phyloP scores from a whole-genome alignment of 2,329 filamentous ascomycete genomes.

The Fusarium pininemorale region DNA sequence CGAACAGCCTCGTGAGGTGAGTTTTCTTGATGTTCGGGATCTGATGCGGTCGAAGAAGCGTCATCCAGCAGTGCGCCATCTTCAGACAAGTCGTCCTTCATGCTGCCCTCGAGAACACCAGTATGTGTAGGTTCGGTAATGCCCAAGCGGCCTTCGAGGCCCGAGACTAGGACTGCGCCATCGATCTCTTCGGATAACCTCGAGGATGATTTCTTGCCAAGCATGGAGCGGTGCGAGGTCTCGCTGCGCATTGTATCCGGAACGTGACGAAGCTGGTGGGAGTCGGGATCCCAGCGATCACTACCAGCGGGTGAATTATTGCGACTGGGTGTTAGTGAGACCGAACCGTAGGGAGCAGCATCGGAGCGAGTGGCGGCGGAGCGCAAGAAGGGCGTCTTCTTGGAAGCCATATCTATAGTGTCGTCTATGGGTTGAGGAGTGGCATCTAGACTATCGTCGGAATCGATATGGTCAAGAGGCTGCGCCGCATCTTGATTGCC shows the following conservation, averaged over 20 bases:
- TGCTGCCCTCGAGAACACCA: slow-evolving; percentile 54
- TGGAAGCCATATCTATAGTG: slow-evolving; percentile 47
- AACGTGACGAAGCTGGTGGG: slow-evolving; percentile 48
- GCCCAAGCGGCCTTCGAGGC: slow-evolving; percentile 63
- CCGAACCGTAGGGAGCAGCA: slow-evolving; percentile 51
- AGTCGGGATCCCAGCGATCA: slow-evolving; percentile 45
- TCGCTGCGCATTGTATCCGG: slow-evolving; percentile 48
- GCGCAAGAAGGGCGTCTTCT: slow-evolving; percentile 50
- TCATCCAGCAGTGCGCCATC: slow-evolving; percentile 50
- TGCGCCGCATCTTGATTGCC: slow-evolving; percentile 19
- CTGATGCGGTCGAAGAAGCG: slow-evolving; percentile 53
- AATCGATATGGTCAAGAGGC: slow-evolving; percentile 9
- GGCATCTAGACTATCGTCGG: slow-evolving; percentile 39
- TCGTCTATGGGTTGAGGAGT: slow-evolving; percentile 23
- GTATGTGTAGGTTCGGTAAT: slow-evolving; percentile 59
- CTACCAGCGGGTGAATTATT: slow-evolving; percentile 49
- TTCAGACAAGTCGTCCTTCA: slow-evolving; percentile 52
- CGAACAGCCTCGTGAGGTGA: slow-evolving; percentile 82
- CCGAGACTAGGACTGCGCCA: slow-evolving; percentile 60
- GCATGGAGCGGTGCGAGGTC: slow-evolving; percentile 45
- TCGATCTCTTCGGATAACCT: slow-evolving; percentile 61
- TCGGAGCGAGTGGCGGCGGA: slow-evolving; percentile 43
- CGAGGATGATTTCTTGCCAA: slow-evolving; percentile 46
- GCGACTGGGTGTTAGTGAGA: slow-evolving; percentile 48
- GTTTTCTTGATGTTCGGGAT: slow-evolving; percentile 69